phyloP scores from a whole-genome alignment of 1,139 yeast genomes.

The Protomyces macrosporus region DNA sequence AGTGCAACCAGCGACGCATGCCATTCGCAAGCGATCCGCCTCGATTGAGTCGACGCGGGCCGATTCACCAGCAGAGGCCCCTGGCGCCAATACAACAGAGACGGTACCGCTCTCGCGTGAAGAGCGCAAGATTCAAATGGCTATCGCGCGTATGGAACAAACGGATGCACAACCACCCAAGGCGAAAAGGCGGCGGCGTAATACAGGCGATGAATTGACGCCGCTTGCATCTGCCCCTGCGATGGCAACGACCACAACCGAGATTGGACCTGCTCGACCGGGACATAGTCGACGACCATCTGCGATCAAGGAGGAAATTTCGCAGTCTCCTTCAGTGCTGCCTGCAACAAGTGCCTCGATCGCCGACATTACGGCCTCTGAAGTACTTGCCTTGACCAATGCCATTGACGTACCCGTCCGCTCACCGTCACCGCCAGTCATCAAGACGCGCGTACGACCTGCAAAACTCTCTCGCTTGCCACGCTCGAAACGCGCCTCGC shows the following conservation, averaged over 20 bases:
- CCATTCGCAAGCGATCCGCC: neutral
- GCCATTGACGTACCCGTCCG: too few relatives aligned
- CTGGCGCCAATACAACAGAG: neutral
- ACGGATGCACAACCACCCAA: conserved; percentile 13
- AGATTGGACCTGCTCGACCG: neutral
- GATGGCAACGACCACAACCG: neutral
- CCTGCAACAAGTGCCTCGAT: too few relatives aligned
- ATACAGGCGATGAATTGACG: conserved; percentile 14
- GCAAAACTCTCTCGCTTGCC: neutral
- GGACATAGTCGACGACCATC: neutral
- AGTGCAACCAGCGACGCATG: neutral
- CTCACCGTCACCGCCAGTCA: neutral
- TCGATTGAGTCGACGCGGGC: neutral
- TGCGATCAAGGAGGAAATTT: neutral
- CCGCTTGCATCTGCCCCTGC: neutral
- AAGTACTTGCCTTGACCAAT: too few relatives aligned
- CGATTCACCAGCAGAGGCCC: neutral
- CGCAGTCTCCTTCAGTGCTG: too few relatives aligned
- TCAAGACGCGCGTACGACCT: neutral
- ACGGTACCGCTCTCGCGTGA: conserved; percentile 12
- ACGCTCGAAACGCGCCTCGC: neutral
- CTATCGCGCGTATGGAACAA: conserved; percentile 23
- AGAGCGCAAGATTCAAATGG: conserved; percentile 24
- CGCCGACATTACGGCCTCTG: too few relatives aligned
- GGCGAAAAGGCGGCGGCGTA: conserved; percentile 17